Base-by-base conservation (phyloP, 495 filamentous ascomycete species). In the Hapsidospora chrysogenum region DNA sequence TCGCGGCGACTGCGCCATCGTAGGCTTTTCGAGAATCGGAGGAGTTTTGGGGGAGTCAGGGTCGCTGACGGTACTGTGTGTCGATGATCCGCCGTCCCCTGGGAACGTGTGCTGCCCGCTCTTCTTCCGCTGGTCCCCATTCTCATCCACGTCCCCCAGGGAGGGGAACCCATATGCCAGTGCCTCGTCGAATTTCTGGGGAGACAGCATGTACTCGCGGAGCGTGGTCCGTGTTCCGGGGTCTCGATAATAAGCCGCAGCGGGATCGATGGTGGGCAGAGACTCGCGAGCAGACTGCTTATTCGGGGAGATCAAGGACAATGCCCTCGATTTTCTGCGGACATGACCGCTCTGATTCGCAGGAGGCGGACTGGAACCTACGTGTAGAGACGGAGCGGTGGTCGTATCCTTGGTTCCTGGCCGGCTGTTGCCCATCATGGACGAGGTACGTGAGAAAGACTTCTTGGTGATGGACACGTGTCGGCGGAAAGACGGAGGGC, bases 121-220 rank as follows among this genome's bases (percentile, higher is more conserved):
- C 4, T 31, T 6, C n/a, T 28, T 1, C 44, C 40, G 0, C 36
- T 38, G 28, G 22, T 27, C n/a, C 39, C 27, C 2, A 35, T 34
- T 40, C 18, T 41, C 48, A 0, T 52, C 48, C 17, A 57, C 39
- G 2, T 48, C 47, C 25, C 65, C 56, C 20, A 56, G 68, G 13
- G 81, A 74, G 0, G 85, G 85, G 43, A 95, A 94, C 3, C 87
- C 86, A 56, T 89, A 93, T 49, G 89, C 82, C 35, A 94, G 69
- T 1, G 83, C 85, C 58, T 95, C 86, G 47, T 96, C 89, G 40
- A 95, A 93, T 50, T 92, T 93, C 42, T 93, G 82, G 7, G 85
- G 80, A 2, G 87, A 95, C 13, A 80, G 79, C 2, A 92, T 66
- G 42, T 85, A 92, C n/a, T 85, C 75, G 2, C 84, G 76, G 9